Percentiles rank a stretch among this genome's conserved stretches.
phyloP scores from a whole-genome alignment of 805 yeast species.

The Tetrapisispora arboricola region DNA sequence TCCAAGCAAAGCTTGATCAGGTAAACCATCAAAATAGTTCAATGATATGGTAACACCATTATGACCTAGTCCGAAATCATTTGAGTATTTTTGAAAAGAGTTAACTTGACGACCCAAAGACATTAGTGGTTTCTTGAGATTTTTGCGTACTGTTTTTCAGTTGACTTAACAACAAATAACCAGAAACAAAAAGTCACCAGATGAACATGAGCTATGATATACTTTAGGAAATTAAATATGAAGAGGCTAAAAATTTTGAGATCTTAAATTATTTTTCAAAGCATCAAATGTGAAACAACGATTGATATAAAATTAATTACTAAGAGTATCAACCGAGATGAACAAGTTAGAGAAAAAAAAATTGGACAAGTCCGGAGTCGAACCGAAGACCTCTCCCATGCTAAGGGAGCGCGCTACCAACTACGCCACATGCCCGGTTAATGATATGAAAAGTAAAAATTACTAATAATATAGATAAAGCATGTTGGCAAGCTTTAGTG shows the following conservation, averaged over 20 bases:
- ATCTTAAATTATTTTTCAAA: too few species aligned
- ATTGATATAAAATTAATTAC: background rate
- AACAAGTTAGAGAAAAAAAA: background rate
- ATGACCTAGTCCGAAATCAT: slow-evolving; percentile 31
- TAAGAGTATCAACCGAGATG: too few species aligned
- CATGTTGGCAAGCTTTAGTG: too few species aligned
- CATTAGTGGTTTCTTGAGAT: slow-evolving; percentile 12
- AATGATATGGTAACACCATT: slow-evolving; percentile 49
- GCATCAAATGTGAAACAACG: too few species aligned
- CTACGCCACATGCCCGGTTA: slow-evolving; percentile 6
- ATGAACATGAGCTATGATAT: too few species aligned
- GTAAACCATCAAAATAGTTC: slow-evolving; percentile 67
- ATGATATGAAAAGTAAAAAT: too few species aligned
- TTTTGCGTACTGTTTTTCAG: background rate
- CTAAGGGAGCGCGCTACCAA: slow-evolving; percentile 7
- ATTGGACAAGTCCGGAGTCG: slow-evolving; percentile 5
- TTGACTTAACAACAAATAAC: too few species aligned
- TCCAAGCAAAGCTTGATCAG: slow-evolving; percentile 48
- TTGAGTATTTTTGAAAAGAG: slow-evolving; percentile 19
- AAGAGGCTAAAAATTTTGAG: too few species aligned
- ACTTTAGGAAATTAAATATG: too few species aligned
- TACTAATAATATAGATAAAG: too few species aligned
- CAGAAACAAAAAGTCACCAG: too few species aligned
- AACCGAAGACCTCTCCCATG: slow-evolving; percentile 7
- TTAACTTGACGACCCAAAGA: slow-evolving; percentile 22